Conservation (phyloP, 768 basidiomycete species). For the Saitozyma podzolica region DNA sequence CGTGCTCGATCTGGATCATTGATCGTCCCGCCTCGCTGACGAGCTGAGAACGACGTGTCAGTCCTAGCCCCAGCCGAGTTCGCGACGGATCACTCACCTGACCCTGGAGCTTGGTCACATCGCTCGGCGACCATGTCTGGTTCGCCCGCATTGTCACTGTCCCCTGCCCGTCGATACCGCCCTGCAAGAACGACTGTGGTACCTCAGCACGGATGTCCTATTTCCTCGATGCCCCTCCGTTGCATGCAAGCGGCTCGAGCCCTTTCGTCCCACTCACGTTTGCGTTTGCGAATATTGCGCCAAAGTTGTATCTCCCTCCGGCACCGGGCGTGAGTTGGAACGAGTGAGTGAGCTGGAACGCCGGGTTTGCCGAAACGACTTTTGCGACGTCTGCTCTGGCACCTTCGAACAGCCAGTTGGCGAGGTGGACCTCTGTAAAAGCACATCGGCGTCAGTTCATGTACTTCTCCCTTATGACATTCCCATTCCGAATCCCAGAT, state of each 20-base stretch:
- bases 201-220: constrained; percentile 8
- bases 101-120: constrained; percentile 80
- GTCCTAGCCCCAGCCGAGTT: not conserved
- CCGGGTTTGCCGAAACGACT: constrained; percentile 85
- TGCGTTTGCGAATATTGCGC: constrained; percentile 83
- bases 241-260: too few relatives aligned
- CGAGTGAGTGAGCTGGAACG: constrained; percentile 97
- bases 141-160: constrained; percentile 84
- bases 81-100: constrained; percentile 62
- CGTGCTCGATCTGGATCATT: constrained; percentile 92
- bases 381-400: constrained; percentile 95
- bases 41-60: constrained; percentile 58
- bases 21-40: constrained; percentile 75
- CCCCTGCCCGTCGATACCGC: constrained; percentile 89
- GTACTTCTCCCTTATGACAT: too few relatives aligned
- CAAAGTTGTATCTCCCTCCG: constrained; percentile 88
- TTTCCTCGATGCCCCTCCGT: not conserved
- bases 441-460: not conserved
- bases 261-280: constrained; percentile 58
- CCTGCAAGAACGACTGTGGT: constrained; percentile 81
- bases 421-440: constrained; percentile 75
- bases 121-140: constrained; percentile 75
- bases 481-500: too few relatives aligned
- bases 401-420: constrained; percentile 96
- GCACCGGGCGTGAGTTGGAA: constrained; percentile 62